Evolutionary conservation across 768 basidiomycete genomes (phyloP), one percentile per base, ranked within the genome.

Genomic region (Hypholoma sublateritium): DNA sequence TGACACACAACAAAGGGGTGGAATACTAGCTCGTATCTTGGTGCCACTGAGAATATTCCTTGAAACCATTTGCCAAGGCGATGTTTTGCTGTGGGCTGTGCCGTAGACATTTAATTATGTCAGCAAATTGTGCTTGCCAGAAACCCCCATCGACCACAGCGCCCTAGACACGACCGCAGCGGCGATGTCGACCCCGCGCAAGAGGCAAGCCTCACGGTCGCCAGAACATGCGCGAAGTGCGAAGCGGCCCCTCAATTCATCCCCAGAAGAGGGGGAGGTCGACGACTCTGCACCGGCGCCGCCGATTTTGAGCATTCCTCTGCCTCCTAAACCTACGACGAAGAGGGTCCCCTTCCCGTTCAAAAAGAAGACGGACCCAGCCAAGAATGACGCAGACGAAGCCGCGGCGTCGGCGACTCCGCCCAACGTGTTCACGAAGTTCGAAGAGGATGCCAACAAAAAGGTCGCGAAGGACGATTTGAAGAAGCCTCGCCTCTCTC

Each of bases 261-360:
- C 89, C 1, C 89, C 89, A 49, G 91, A 93, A 70, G 91, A 93
- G 67, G 91, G 91, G 58, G 91, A 93, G 64, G 74, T 93, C 48
- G 89, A 90, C 71, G 89, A 91, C 62, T 58, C 64, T 44, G 45
- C 64, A 34, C 56, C 67, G 50, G 57, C 63, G 42, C 67, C 67
- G 39, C 51, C 60, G 50, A 68, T 69, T 49, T 59, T 68, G 35
- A 64, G 67, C 50, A 63, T 72, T 37, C 64, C 68, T 21, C 62
- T 71, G 47, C 74, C 76, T n/a, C 60, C 71, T 0, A 75, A 78
- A 62, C 70, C 77, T 67, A 46, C 74, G 17, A 84, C 82, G 65
- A 80, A 63, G 39, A 55, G 47, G 12, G 63, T 89, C 21, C 83
- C 87, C 8, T 91, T 89, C 70, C 91, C 91, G 1, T 91, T 92